phyloP scores from a whole-genome alignment of 305 asterid species.

The Vinca major region DNA sequence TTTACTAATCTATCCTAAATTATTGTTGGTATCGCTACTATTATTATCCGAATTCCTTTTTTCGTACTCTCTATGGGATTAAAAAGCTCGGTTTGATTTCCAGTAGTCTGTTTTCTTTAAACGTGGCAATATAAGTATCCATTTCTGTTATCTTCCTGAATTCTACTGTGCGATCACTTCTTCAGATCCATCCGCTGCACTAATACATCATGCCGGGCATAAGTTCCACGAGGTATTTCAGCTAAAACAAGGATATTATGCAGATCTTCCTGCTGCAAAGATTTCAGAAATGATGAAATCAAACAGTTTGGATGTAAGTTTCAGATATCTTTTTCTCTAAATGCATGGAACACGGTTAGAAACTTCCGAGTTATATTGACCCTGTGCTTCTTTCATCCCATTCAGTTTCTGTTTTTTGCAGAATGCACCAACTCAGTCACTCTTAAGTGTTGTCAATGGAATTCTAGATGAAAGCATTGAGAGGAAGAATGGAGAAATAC shows the following conservation, averaged over 20 bases:
- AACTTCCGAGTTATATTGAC: background rate
- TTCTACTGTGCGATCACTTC: background rate
- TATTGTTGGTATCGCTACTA: background rate
- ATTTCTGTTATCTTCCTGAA: background rate
- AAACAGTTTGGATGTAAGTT: constrained; percentile 78
- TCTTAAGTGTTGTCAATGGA: constrained; percentile 66
- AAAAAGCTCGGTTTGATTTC: background rate
- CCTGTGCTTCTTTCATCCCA: constrained; percentile 13
- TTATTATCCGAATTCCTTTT: background rate
- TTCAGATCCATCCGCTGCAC: constrained; percentile 43
- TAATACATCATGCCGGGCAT: constrained; percentile 45
- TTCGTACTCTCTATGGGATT: background rate
- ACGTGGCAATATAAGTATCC: background rate
- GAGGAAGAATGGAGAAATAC: constrained; percentile 77
- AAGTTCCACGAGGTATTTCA: constrained; percentile 86
- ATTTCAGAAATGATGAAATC: constrained; percentile 91
- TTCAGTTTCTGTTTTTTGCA: constrained; percentile 25
- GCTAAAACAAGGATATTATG: constrained; percentile 62
- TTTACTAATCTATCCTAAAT: background rate
- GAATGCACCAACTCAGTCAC: constrained; percentile 95
- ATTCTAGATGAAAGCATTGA: constrained; percentile 84
- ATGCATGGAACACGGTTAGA: background rate
- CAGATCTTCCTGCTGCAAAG: constrained; percentile 68
- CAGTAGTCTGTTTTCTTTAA: background rate
- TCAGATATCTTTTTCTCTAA: constrained; percentile 11